Base-by-base conservation (phyloP, 352 stramenopile species). In the Pythium aristosporum region DNA sequence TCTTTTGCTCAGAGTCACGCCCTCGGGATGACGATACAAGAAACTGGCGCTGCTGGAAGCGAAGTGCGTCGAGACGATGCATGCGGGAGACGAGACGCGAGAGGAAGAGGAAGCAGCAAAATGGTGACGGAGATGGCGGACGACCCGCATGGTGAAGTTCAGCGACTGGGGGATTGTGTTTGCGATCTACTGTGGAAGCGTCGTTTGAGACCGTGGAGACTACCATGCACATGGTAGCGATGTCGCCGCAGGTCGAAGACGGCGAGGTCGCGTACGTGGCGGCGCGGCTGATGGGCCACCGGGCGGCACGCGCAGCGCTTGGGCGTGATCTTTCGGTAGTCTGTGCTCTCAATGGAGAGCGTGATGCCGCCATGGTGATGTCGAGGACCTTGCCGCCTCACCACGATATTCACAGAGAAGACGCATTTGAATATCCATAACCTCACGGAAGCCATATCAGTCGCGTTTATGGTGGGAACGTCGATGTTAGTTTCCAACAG, bases 121-220 rank as follows among this genome's bases (percentile, higher is more conserved):
- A n/a, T n/a, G n/a, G n/a, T 8, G 32, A 28, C 48, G 20, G 44
- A 50, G 9, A 51, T 69, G 46, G 32, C 8, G 13, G 46, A 49
- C 7, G 39, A 30, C n/a, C 10, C 71, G 67, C 20, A 63, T 72
- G 25, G 72, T 82, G 4, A 75, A 88, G 21, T 83, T 89, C 64
- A 64, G 57, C 6, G 51, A 68, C 20, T 69, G 63, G 63, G 63
- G 64, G 30, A 51, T 32, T 2, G 47, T 34, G 43, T 46, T 53
- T 20, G 30, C 41, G 3, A 39, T n/a, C n/a, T n/a, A n/a, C n/a
- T 34, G 5, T 1, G 5, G 15, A 34, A 11, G 30, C 36, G 7
- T 18, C 42, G 21, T 32, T 12, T 30, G 37, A 44, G 9, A 47
- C 16, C 15, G 59, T 16, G n/a, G 49, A 51, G 16, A 54, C 48